Evolutionary conservation across 2,329 filamentous ascomycete species (phyloP), one percentile per base, ranked within the genome.

Genomic region (Ophiostoma tasmaniense): DNA sequence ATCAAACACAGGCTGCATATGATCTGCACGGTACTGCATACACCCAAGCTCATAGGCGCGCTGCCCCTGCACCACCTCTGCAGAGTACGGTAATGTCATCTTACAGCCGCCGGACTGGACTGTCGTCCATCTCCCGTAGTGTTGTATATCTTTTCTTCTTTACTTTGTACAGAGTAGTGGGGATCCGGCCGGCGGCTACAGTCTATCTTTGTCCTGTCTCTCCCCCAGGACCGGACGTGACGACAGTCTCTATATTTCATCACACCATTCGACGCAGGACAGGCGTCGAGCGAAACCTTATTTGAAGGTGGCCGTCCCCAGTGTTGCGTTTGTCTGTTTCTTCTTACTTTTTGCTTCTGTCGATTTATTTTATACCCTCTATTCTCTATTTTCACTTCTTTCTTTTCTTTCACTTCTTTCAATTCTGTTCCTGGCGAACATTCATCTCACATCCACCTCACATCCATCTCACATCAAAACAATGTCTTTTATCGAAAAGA

Each of bases 401-500:
- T 50, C 42, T 17, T 30, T 8, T 64, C 1, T 28, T 50, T 22
- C 61, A 1, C 13, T 20, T 17, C 6, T 39, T 13, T 5, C 30
- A 35, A 33, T 33, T 33, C 33, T 28, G 42, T 69, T 67, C 35
- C 66, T 66, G 64, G 66, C 45, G 50, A 69, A 55, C 59, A n/a
- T 61, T 64, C 62, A 20, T 50, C 35, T 37, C 28, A n/a, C 8
- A 45, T 30, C 39, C 25, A 20, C 22, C 35, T 8, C 65, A 50
- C 17, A 1, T 33, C 68, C 20, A 11, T 33, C 11, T 33, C 37
- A 17, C n/a, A n/a, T 7, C 42, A 22, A 22, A 1, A 39, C 37
- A 39, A 73, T 73, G 70, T 68, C 68, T 37, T 30, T 62, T 50
- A 30, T 50, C 20, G 61, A 64, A 64, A 64, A 64, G 30, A 64